Conservation (phyloP, 1,284 basidiomycete genomes). For the Cutaneotrichosporon mucoides region DNA sequence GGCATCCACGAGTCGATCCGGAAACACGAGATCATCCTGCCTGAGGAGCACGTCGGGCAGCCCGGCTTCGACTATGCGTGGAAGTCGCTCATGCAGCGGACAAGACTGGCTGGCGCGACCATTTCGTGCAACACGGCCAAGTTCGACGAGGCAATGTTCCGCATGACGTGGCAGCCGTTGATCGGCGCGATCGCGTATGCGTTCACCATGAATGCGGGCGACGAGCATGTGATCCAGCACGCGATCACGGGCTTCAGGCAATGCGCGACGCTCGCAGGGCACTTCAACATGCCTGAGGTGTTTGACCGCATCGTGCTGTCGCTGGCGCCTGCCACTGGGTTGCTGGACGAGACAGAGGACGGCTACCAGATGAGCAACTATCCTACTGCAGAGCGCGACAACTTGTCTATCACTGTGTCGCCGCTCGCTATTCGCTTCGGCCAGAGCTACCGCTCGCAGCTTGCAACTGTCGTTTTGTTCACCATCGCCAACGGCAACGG, state of each 20-base stretch:
- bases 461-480: constrained; percentile 95
- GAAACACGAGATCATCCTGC: constrained; percentile 93
- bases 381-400: constrained; percentile 89
- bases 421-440: constrained; percentile 91
- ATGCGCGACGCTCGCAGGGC: constrained; percentile 87
- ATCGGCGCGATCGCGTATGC: constrained; percentile 87
- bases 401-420: constrained; percentile 82
- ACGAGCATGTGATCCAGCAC: constrained; percentile 93
- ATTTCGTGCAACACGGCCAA: constrained; percentile 70
- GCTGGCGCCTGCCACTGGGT: constrained; percentile 78
- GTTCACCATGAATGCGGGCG: constrained; percentile 84
- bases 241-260: constrained; percentile 93
- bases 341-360: constrained; percentile 69
- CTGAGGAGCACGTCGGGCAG: constrained; percentile 95
- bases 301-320: constrained; percentile 95
- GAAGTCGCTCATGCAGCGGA: constrained; percentile 86
- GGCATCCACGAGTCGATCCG: constrained; percentile 91
- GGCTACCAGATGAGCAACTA: constrained; percentile 70
- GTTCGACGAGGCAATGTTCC: constrained; percentile 94
- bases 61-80: constrained; percentile 98
- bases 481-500: constrained; percentile 97
- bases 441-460: constrained; percentile 89
- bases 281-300: constrained; percentile 85
- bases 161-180: constrained; percentile 80
- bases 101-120: constrained; percentile 71